phyloP scores from a whole-genome alignment of 2,329 filamentous ascomycete genomes.

The Microdochium bolleyi region DNA sequence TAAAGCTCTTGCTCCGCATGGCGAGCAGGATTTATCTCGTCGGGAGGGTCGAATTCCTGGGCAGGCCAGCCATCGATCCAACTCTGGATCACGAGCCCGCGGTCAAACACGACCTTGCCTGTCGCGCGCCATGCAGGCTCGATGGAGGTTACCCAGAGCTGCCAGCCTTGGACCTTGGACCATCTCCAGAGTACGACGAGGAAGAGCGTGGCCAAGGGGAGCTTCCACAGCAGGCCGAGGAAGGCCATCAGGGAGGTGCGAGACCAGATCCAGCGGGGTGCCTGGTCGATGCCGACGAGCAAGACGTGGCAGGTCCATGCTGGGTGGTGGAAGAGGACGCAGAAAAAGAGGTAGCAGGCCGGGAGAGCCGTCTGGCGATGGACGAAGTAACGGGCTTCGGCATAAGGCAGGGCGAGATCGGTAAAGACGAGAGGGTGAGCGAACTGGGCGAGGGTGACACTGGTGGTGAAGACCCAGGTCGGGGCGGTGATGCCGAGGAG shows the following conservation, averaged over 20 bases:
- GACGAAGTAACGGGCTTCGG: not conserved
- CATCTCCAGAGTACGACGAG: not conserved
- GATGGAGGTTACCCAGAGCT: not conserved
- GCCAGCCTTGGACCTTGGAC: not conserved
- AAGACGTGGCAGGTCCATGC: not conserved
- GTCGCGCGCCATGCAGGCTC: not conserved
- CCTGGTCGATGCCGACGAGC: not conserved
- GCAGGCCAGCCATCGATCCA: not conserved
- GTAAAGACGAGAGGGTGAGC: not conserved
- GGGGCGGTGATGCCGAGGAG: not conserved
- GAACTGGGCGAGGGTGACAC: not conserved
- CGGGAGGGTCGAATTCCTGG: not conserved
- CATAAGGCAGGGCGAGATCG: not conserved
- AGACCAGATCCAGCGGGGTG: not conserved
- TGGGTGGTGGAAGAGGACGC: not conserved
- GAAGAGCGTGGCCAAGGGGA: not conserved
- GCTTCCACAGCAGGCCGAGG: not conserved
- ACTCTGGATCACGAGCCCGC: not conserved
- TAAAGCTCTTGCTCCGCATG: not conserved
- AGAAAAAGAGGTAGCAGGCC: not conserved
- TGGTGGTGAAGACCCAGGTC: not conserved
- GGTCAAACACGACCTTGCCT: not conserved
- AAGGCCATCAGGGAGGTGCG: not conserved
- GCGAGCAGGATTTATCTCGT: not conserved
- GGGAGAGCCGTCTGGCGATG: not conserved